Percentiles rank a stretch among this genome's conserved stretches.
phyloP scores from a whole-genome alignment of 2,329 filamentous ascomycete genomes.

The Colletotrichum sp. region DNA sequence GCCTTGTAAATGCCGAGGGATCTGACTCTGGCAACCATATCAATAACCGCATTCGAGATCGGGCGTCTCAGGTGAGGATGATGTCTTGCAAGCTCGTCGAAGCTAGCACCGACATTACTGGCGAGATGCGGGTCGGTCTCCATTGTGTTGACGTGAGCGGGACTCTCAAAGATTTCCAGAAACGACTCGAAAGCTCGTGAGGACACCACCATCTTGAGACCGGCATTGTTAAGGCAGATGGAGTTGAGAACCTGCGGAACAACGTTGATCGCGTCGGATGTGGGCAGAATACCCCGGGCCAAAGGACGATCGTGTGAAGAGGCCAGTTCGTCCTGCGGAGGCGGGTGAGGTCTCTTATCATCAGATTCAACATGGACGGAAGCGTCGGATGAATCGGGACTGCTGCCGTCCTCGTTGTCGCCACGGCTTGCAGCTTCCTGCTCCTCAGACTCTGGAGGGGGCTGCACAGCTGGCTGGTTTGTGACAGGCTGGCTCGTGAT shows the following conservation, averaged over 20 bases:
- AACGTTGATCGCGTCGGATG: conserved; percentile 84
- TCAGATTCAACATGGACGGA: conserved; percentile 42
- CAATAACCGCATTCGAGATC: conserved; percentile 84
- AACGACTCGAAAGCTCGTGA: conserved; percentile 86
- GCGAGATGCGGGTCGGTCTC: conserved; percentile 74
- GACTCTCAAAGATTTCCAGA: conserved; percentile 96
- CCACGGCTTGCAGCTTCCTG: conserved; percentile 21
- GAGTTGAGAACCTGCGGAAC: conserved; percentile 90
- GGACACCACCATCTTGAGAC: conserved; percentile 84
- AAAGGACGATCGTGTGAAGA: conserved; percentile 38
- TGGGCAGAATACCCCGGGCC: conserved; percentile 81
- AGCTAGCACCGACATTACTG: conserved; percentile 77
- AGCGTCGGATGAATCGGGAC: conserved; percentile 43
- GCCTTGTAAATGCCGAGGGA: conserved; percentile 76
- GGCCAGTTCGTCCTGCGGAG: conserved; percentile 52
- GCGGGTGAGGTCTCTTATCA: conserved; percentile 55
- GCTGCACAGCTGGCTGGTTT: conserved; percentile 33
- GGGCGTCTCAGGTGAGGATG: conserved; percentile 82
- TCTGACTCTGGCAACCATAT: conserved; percentile 85
- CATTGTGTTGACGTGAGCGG: conserved; percentile 85
- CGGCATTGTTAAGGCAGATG: conserved; percentile 87
- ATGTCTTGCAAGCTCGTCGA: conserved; percentile 94
- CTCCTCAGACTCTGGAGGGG: conserved; percentile 25
- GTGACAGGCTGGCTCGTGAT: conserved; percentile 65
- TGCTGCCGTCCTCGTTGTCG: conserved; percentile 36